Evolutionary conservation across 257 asterid genomes (phyloP).

Genomic region (Salvia miltiorrhiza): DNA sequence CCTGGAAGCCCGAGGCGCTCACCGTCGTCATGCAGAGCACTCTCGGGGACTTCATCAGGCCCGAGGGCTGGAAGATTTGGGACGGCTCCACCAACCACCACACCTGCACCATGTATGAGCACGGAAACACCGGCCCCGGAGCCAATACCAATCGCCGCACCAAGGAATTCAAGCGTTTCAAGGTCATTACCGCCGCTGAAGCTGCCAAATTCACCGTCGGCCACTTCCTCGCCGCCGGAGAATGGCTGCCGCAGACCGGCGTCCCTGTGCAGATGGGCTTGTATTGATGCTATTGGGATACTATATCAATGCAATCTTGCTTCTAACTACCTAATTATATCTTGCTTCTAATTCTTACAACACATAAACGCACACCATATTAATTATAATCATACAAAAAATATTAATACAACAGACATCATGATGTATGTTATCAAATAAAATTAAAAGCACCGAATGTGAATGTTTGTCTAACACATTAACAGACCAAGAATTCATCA

Average conservation of each 20-base stretch:
- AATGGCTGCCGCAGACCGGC: constrained; percentile 32
- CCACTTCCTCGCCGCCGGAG: constrained; percentile 18
- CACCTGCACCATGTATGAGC: constrained; percentile 41
- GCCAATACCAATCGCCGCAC: constrained; percentile 26
- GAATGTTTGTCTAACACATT: too few species aligned
- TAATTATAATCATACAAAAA: too few species aligned
- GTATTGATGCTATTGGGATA: too few species aligned
- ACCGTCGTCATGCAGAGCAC: constrained; percentile 60
- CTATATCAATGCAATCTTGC: too few species aligned
- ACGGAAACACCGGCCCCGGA: constrained; percentile 62
- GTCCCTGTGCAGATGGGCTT: constrained; percentile 30
- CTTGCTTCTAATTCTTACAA: too few species aligned
- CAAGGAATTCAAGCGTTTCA: constrained; percentile 23
- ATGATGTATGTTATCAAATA: too few species aligned
- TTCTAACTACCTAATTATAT: too few species aligned
- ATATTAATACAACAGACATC: too few species aligned
- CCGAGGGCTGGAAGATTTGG: constrained; percentile 54
- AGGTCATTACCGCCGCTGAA: constrained; percentile 17
- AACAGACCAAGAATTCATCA: too few species aligned
- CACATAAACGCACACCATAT: too few species aligned
- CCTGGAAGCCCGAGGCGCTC: constrained; percentile 43
- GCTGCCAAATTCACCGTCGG: constrained; percentile 27
- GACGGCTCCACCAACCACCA: constrained; percentile 29
- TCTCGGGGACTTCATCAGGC: constrained; percentile 57
- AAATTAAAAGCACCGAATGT: too few species aligned